These are phyloP conservation scores for Entonaema liquescens DNA, from an alignment of 495 filamentous ascomycete species.

Conservation along the genomic window DNA sequence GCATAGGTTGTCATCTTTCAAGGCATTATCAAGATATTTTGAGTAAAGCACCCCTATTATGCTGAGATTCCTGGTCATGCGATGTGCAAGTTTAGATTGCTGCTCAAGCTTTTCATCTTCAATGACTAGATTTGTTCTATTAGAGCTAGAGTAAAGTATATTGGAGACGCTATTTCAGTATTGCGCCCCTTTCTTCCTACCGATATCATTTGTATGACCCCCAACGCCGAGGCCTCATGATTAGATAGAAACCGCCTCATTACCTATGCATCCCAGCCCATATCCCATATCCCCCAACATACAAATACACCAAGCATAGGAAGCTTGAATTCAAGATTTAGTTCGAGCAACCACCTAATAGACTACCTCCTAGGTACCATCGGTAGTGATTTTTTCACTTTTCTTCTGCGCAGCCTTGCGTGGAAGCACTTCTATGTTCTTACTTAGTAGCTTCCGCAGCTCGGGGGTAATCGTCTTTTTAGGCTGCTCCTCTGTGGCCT, in stretches of 20 bases:
- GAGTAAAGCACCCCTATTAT: conserved; percentile 6
- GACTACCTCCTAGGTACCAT: conserved; percentile 36
- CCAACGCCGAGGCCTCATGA: conserved; percentile 12
- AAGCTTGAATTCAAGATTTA: background rate
- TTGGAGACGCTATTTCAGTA: background rate
- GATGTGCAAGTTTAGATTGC: background rate
- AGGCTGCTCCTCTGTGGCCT: conserved; percentile 47
- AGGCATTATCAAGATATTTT: conserved; percentile 13
- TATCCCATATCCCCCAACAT: background rate
- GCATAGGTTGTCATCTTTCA: conserved; percentile 37
- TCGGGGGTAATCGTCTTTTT: conserved; percentile 82
- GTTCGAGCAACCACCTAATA: conserved; percentile 5
- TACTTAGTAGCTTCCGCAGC: conserved; percentile 76
- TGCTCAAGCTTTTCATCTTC: background rate
- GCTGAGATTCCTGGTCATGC: background rate
- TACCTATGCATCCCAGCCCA: conserved; percentile 10
- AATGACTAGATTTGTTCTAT: background rate
- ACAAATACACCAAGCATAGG: conserved; percentile 25
- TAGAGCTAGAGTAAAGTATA: background rate
- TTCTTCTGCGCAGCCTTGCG: conserved; percentile 52
- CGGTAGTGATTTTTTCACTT: conserved; percentile 27
- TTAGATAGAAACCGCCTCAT: conserved; percentile 1
- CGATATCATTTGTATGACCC: conserved; percentile 5
- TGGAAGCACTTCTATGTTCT: conserved; percentile 71
- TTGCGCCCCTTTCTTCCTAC: background rate